Evolutionary conservation across 306 rosid genomes (phyloP), one percentile per base, ranked within the genome.

Genomic region (Vigna trinervia): DNA sequence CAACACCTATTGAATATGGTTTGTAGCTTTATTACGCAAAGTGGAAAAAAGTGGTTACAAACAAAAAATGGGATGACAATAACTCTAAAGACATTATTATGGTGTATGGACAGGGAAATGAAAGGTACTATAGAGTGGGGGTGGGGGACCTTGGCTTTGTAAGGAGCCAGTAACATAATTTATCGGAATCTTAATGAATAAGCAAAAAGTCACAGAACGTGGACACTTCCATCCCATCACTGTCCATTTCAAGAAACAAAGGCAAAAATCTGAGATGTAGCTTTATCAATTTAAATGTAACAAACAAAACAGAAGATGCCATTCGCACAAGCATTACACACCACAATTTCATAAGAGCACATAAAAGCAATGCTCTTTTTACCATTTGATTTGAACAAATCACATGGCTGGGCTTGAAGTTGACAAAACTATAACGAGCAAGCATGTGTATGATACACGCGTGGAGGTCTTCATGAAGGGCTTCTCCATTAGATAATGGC

Each of bases 161-260:
- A 6, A 30, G 71, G 14, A 17, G 34, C 70, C 62, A 47, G 14
- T 47, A 60, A 61, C 78, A 74, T 13, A 50, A 30, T 56, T 8
- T 43, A 74, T 58, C 15, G 53, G 69, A 74, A 74, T 63, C 23
- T 62, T 63, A 11, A 38, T 36, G 41, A 50, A 50, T 38, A 12
- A 28, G 73, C 64, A 63, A 19, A 48, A 62, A 38, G 26, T 47
- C 64, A 47, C 9, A 34, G 38, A 36, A 22, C 14, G 64, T 34
- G 64, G 30, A 36, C 45, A 8, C 54, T 38, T 2, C 50, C 36
- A 30, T 50, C 63, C 51, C 26, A 53, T 48, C 80, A 62, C 62
- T 34, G 61, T 62, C 79, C 66, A 61, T n/a, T 12, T n/a, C 71
- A 17, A 61, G 6, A 30, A 46, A 17, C 60, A 47, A 17, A 0